Evolutionary conservation across 768 basidiomycete species (phyloP).

Genomic region (Pleurotus tuber-regium): DNA sequence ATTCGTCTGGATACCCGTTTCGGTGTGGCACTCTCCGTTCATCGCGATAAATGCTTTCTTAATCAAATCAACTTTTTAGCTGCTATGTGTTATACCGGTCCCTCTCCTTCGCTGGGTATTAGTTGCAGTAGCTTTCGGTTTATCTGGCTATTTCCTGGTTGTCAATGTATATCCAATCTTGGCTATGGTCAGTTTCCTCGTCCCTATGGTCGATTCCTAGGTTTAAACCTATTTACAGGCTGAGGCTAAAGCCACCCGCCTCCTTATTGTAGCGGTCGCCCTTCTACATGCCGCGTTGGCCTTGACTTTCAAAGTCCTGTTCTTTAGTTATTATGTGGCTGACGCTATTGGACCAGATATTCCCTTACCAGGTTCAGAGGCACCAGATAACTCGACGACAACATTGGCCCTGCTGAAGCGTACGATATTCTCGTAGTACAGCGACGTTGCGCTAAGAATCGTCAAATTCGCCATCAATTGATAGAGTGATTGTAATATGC

Average conservation of each 20-base stretch:
- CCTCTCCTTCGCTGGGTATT: constrained; percentile 81
- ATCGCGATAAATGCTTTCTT: neutral
- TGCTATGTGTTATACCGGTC: constrained; percentile 85
- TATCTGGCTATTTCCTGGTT: constrained; percentile 87
- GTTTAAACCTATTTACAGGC: constrained; percentile 44
- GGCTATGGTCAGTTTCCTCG: constrained; percentile 56
- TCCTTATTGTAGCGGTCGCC: constrained; percentile 75
- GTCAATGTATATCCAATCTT: constrained; percentile 89
- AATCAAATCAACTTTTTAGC: constrained; percentile 34
- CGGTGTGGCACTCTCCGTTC: constrained; percentile 44
- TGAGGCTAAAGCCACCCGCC: constrained; percentile 82
- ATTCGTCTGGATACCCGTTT: constrained; percentile 87
- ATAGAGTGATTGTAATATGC: too few relatives aligned
- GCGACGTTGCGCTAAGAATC: too few relatives aligned
- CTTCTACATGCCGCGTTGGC: constrained; percentile 78
- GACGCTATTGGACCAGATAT: constrained; percentile 41
- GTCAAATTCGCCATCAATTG: too few relatives aligned
- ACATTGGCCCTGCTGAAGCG: constrained; percentile 8
- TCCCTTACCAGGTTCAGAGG: constrained; percentile 39
- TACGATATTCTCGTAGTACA: constrained; percentile 3
- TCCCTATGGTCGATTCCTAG: neutral
- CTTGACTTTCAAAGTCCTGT: constrained; percentile 80
- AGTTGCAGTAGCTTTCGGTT: constrained; percentile 63
- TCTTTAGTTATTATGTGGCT: constrained; percentile 53
- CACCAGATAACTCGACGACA: constrained; percentile 25